Conservation (phyloP, 306 rosid species). For the Lathyrus oleraceus region DNA sequence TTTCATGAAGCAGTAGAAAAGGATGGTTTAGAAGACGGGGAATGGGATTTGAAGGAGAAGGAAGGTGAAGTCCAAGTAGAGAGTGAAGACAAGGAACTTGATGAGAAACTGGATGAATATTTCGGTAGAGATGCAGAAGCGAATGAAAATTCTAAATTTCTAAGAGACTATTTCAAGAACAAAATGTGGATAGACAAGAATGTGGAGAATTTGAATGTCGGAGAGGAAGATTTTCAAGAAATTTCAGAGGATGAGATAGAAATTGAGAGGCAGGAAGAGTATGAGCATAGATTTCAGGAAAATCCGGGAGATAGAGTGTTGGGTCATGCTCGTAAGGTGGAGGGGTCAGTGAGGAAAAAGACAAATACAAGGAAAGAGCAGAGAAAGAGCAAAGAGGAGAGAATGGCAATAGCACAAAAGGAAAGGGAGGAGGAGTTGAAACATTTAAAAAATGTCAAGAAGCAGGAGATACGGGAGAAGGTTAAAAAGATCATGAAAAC, state of each 20-base stretch:
- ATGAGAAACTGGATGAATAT: slow-evolving; percentile 64
- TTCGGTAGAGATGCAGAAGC: slow-evolving; percentile 52
- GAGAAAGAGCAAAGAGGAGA: slow-evolving; percentile 87
- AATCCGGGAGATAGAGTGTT: slow-evolving; percentile 69
- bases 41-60: slow-evolving; percentile 52
- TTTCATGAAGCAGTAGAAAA: slow-evolving; percentile 55
- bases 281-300: slow-evolving; percentile 79
- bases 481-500: slow-evolving; percentile 63
- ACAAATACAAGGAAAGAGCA: slow-evolving; percentile 74
- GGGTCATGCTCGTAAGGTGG: slow-evolving; percentile 72
- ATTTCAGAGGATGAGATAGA: slow-evolving; percentile 72
- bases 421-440: slow-evolving; percentile 95
- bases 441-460: slow-evolving; percentile 83
- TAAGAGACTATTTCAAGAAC: slow-evolving; percentile 61
- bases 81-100: slow-evolving; percentile 42
- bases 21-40: slow-evolving; percentile 50
- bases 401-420: slow-evolving; percentile 70
- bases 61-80: slow-evolving; percentile 38
- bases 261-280: slow-evolving; percentile 79
- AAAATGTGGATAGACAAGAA: slow-evolving; percentile 64
- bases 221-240: slow-evolving; percentile 59
- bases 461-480: slow-evolving; percentile 80
- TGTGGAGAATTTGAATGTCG: slow-evolving; percentile 32
- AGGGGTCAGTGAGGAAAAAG: slow-evolving; percentile 88
- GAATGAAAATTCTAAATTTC: slow-evolving; percentile 56